These are phyloP conservation scores for Populus hybrid DNA, from an alignment of 441 rosid genomes.

Conservation along the genomic window DNA sequence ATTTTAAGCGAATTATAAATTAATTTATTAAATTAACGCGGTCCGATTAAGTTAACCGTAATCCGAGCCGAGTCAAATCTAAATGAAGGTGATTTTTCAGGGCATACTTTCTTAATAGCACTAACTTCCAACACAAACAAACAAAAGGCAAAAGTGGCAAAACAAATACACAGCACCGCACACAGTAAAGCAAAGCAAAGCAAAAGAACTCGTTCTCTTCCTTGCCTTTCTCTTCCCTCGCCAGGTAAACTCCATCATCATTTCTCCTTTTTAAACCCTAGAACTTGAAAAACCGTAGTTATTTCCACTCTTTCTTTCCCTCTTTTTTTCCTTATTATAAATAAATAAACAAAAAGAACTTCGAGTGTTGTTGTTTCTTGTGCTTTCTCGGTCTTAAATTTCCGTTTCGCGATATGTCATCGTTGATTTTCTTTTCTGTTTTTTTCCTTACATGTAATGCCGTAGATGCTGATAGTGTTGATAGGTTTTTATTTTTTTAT, in stretches of 20 bases:
- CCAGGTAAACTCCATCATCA: neutral
- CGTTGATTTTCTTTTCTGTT: neutral
- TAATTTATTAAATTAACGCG: too few relatives aligned
- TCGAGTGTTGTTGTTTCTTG: neutral
- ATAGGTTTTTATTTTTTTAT: too few relatives aligned
- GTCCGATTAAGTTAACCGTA: too few relatives aligned
- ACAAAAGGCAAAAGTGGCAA: neutral
- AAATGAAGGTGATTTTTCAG: too few relatives aligned
- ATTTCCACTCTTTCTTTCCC: too few relatives aligned
- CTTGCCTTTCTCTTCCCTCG: neutral
- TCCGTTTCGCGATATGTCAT: neutral
- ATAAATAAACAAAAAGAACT: too few relatives aligned
- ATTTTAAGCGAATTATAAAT: too few relatives aligned
- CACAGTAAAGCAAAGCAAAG: neutral
- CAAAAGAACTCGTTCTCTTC: neutral
- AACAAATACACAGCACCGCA: neutral
- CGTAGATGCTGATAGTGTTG: neutral
- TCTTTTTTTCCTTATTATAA: neutral
- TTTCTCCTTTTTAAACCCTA: too few relatives aligned
- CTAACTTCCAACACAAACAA: too few relatives aligned
- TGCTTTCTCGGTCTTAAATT: neutral
- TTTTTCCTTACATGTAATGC: neutral
- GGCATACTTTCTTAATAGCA: too few relatives aligned
- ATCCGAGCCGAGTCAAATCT: too few relatives aligned
- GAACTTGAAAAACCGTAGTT: too few relatives aligned